Base-by-base conservation (phyloP, 2,329 filamentous ascomycete species). In the Aureobasidium sp. region DNA sequence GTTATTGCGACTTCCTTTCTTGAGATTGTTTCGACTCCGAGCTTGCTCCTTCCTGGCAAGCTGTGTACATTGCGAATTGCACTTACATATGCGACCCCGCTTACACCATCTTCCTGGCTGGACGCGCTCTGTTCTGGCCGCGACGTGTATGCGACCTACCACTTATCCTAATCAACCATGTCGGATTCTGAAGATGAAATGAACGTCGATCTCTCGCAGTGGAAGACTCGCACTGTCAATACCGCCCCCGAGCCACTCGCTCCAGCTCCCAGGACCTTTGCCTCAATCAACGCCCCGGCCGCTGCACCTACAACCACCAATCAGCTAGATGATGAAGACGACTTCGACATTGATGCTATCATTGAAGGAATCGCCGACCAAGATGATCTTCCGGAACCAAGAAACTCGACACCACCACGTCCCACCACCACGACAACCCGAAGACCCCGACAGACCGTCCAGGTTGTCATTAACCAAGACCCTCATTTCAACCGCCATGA, bases 101-200 rank as follows among this genome's bases (percentile, higher is more conserved):
- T 27, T 31, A 23, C 40, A 20, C 20, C 13, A 11, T 33, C 29
- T 25, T 9, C 25, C 27, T 13, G 15, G 13, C 29, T 25, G 13
- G 8, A 47, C 20, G 2, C 55, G 42, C 40, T n/a, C n/a, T 59
- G 13, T 13, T 36, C 36, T 29, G 25, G 31, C 13, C 29, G 27
- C 29, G 43, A 40, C 45, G 45, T 61, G 42, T 36, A 48, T 48
- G 40, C 58, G 43, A 18, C 48, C 40, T 9, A 23, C 15, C 23
- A 15, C 20, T n/a, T 15, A 36, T 3, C 31, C 8, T 50, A 13
- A 50, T 23, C 47, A 38, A 48, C 45, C 54, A 65, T 65, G 63
- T 65, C 63, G 9, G 72, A 70, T 29, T 74, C 71, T 20, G 73
- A 74, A 31, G 71, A 75, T 48, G 74, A 73, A 15, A 67, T 59